A percentile compares a stretch with the other conserved stretches of the same genome.
Evolutionary conservation across 1,139 yeast species (phyloP).

Genomic region (Magnusiomyces tetraspermus): DNA sequence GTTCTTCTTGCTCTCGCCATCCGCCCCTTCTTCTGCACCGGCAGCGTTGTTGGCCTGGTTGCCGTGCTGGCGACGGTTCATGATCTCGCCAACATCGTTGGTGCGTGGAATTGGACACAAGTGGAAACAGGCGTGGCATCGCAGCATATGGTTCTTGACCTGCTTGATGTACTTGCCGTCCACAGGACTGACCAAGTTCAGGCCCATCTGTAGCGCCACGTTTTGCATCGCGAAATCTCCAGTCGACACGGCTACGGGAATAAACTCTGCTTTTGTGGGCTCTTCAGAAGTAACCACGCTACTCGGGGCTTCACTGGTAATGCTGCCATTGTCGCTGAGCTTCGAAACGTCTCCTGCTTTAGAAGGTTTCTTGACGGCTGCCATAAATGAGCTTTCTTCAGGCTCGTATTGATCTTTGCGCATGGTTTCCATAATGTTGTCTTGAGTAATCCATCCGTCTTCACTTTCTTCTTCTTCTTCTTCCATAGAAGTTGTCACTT

Average conservation of each 20-base stretch:
- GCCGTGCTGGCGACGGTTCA: slow-evolving; percentile 8
- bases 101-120: slow-evolving; percentile 62
- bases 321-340: too few relatives aligned
- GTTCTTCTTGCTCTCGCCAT: slow-evolving; percentile 61
- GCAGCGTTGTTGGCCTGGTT: slow-evolving; percentile 8
- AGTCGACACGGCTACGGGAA: slow-evolving; percentile 76
- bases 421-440: slow-evolving; percentile 61
- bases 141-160: slow-evolving; percentile 82
- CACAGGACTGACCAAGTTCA: slow-evolving; percentile 73
- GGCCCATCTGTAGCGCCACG: slow-evolving; percentile 83
- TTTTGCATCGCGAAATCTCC: slow-evolving; percentile 98
- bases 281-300: slow-evolving; percentile 15
- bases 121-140: slow-evolving; percentile 95
- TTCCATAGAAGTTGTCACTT: slow-evolving; percentile 25
- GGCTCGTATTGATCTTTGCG: slow-evolving; percentile 51
- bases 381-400: slow-evolving; percentile 17
- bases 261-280: slow-evolving; percentile 15
- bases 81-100: slow-evolving; percentile 4
- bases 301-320: too few relatives aligned
- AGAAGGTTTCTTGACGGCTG: slow-evolving; percentile 28
- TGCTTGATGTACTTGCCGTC: slow-evolving; percentile 79
- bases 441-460: slow-evolving; percentile 93
- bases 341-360: slow-evolving; percentile 14
- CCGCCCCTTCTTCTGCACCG: slow-evolving; percentile 9
- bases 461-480: slow-evolving; percentile 49